Conservation (phyloP, 2,329 filamentous ascomycete genomes). For the Hirsutella minnesotensis region DNA sequence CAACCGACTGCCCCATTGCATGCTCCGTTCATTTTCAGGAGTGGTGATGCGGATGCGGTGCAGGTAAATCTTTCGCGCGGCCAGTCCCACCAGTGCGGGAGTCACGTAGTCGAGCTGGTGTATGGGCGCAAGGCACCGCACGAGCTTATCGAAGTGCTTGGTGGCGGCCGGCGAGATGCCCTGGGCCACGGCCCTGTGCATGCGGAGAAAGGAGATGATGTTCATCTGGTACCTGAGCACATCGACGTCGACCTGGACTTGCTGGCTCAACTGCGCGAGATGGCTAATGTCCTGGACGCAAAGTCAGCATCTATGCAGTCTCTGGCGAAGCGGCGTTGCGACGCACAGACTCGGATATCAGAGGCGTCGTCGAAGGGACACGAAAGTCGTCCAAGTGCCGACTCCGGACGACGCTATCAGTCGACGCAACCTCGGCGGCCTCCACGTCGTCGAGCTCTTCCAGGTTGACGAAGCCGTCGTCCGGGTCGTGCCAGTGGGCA, state of each 20-base stretch:
- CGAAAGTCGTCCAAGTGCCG: slow-evolving; percentile 10
- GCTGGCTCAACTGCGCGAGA: slow-evolving; percentile 44
- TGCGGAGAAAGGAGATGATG: slow-evolving; percentile 72
- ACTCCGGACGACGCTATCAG: slow-evolving; percentile 32
- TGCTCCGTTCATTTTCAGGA: slow-evolving; percentile 66
- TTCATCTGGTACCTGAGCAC: slow-evolving; percentile 79
- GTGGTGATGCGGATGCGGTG: slow-evolving; percentile 66
- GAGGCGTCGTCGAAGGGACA: slow-evolving; percentile 12
- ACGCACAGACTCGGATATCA: slow-evolving; percentile 33
- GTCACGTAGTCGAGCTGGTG: slow-evolving; percentile 73
- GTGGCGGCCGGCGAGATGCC: slow-evolving; percentile 72
- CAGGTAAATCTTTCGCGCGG: slow-evolving; percentile 74
- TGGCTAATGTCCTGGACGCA: slow-evolving; percentile 39
- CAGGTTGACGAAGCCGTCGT: slow-evolving; percentile 63
- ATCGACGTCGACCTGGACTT: slow-evolving; percentile 60
- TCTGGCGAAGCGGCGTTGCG: too few relatives aligned
- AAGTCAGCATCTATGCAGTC: too few relatives aligned
- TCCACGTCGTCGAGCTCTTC: slow-evolving; percentile 43
- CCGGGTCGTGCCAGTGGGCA: slow-evolving; percentile 68
- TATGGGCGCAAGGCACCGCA: slow-evolving; percentile 64
- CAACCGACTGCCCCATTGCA: slow-evolving; percentile 83
- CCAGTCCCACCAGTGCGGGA: slow-evolving; percentile 71
- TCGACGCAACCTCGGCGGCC: slow-evolving; percentile 22
- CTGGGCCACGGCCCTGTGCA: slow-evolving; percentile 72
- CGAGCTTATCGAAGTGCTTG: slow-evolving; percentile 59